Evolutionary conservation across 225 moss, liverwort and hornwort genomes (phyloP).

Genomic region (Straminergon stramineum): DNA sequence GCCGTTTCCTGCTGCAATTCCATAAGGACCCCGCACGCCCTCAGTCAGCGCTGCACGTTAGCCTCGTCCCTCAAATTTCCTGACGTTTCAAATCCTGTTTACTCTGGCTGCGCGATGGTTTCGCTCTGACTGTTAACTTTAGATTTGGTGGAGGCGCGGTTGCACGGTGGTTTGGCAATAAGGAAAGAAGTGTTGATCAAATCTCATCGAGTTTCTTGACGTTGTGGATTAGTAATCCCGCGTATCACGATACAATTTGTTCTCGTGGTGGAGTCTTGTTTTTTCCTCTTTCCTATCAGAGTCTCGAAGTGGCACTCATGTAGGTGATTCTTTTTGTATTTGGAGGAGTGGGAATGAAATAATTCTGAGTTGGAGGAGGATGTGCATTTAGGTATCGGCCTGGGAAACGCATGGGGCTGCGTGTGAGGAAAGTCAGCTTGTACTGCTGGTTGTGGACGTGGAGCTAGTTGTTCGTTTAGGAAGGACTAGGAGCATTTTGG

Average conservation of each 20-base stretch:
- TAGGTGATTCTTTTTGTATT: neutral
- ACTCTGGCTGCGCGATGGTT: neutral
- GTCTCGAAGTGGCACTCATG: neutral
- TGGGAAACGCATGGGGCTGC: neutral
- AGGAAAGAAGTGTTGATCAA: neutral
- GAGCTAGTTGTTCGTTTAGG: neutral
- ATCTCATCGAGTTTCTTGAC: neutral
- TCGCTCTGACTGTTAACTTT: neutral
- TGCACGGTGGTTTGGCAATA: neutral
- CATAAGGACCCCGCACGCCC: slow-evolving; percentile 2
- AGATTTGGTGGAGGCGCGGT: neutral
- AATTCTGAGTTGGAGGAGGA: neutral
- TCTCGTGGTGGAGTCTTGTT: neutral
- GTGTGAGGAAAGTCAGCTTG: neutral
- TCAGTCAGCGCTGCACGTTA: neutral
- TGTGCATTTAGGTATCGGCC: slow-evolving; percentile 10
- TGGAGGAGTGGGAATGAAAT: neutral
- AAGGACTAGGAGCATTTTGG: neutral
- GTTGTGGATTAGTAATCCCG: neutral
- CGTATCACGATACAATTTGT: neutral
- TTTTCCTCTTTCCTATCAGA: neutral
- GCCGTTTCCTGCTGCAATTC: slow-evolving; percentile 9
- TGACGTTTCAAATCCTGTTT: neutral
- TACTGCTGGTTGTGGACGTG: neutral
- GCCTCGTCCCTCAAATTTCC: too few species aligned